Evolutionary conservation across 108 stramenopile species (phyloP).

Genomic region (Epithemia pelagica): DNA sequence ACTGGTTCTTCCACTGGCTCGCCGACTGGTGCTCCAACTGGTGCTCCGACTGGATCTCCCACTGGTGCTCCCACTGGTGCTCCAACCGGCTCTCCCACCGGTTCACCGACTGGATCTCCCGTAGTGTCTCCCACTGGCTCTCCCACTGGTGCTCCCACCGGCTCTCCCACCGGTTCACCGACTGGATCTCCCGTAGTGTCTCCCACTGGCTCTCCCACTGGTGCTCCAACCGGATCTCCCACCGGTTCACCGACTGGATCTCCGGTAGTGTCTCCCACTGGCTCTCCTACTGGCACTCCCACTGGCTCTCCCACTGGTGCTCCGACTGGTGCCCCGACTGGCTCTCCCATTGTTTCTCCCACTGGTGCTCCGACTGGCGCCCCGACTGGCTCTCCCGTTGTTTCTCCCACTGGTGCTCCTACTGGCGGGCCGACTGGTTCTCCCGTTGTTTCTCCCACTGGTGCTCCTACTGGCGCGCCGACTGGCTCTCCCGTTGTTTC

Average conservation of each 20-base stretch:
- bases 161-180: neutral
- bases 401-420: neutral
- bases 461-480: neutral
- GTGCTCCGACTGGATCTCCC: conserved; percentile 1
- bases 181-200: neutral
- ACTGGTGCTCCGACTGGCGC: neutral
- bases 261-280: neutral
- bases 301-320: neutral
- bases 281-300: neutral
- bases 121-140: neutral
- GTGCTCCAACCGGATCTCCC: neutral
- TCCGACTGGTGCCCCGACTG: neutral
- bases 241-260: neutral
- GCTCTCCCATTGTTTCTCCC: neutral
- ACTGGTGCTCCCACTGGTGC: neutral
- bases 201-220: neutral
- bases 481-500: neutral
- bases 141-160: neutral
- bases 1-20: neutral
- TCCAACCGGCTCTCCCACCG: neutral
- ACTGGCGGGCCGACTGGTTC: neutral
- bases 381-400: neutral
- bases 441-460: neutral
- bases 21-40: conserved; percentile 2
- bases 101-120: neutral